Evolutionary conservation across 225 moss, liverwort and hornwort genomes (phyloP).

Genomic region (Physcomitrium patens): DNA sequence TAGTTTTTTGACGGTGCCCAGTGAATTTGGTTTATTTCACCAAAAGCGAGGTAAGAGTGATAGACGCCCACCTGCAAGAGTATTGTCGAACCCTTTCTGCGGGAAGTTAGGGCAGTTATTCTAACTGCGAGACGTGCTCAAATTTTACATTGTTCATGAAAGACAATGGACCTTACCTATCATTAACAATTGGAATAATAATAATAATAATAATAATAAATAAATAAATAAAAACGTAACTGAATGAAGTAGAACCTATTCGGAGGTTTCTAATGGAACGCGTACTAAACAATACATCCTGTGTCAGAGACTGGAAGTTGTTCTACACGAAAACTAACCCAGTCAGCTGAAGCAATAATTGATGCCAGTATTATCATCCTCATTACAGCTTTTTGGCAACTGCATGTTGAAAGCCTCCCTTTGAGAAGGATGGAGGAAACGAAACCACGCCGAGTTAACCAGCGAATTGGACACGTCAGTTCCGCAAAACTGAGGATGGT

Average conservation of each 20-base stretch:
- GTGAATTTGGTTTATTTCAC: conserved; percentile 86
- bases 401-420: conserved; percentile 85
- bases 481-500: conserved; percentile 77
- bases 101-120: background rate
- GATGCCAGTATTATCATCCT: conserved; percentile 92
- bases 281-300: background rate
- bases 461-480: conserved; percentile 82
- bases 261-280: background rate
- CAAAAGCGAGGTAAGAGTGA: conserved; percentile 76
- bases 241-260: background rate
- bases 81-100: background rate
- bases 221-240: too few relatives aligned
- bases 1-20: background rate
- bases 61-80: conserved; percentile 76
- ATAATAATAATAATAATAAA: too few relatives aligned
- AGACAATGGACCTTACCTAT: background rate
- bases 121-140: background rate
- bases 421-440: conserved; percentile 86
- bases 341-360: conserved; percentile 77
- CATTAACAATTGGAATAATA: too few relatives aligned
- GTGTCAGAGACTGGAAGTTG: background rate
- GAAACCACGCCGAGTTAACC: conserved; percentile 69
- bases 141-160: background rate
- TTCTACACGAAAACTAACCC: conserved; percentile 43
- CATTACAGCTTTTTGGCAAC: conserved; percentile 70